Base-by-base conservation (phyloP, 2,329 filamentous ascomycete species). In the Elsinoe perseae region DNA sequence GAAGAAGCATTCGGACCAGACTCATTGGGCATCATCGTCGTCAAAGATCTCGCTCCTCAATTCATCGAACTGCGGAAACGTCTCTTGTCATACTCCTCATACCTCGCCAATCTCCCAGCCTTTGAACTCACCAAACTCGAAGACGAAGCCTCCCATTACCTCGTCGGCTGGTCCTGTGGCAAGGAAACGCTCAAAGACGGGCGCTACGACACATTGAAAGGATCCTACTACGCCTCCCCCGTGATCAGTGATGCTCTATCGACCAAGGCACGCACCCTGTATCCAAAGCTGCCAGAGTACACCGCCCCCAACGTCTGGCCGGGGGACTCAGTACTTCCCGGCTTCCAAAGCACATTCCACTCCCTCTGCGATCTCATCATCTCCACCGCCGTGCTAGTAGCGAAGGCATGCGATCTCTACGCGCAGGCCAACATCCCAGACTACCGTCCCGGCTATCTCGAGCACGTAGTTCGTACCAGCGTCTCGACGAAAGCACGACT, bases 1-100 rank as follows among this genome's bases (percentile, higher is more conserved):
- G 81, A 87, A 64, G 72, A 86, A 63, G 93, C 93, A 0, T 97
- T 98, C 68, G 93, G 93, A 0, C 89, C 91, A 1, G 83, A 87
- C 23, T 95, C 90, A 1, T 77, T 97, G 10, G 93, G 93, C 0
- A 95, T 98, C 54, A 85, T 98, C 56, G 76, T 97, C n/a, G 91
- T 98, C 48, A 89, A 87, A 68, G 88, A 90, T 67, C 81, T 97
- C 0, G 88, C 90, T 0, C 60, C 77, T 4, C 76, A 82, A 54
- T 98, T 95, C 64, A 71, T 79, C 12, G 72, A 79, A n/a, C 74
- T 96, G 42, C 82, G 93, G 59, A 80, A 80, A 58, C 80, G 80
- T 58, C 80, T 95, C 1, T 78, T 98, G 5, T 93, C 89, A 0
- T 93, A 93, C 68, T 84, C 90, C 3, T 95, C 89, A 0, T 93